A percentile compares a stretch with the other conserved stretches of the same genome.
Conservation (phyloP, 1,284 basidiomycete species). For the Marasmius fiardii region DNA sequence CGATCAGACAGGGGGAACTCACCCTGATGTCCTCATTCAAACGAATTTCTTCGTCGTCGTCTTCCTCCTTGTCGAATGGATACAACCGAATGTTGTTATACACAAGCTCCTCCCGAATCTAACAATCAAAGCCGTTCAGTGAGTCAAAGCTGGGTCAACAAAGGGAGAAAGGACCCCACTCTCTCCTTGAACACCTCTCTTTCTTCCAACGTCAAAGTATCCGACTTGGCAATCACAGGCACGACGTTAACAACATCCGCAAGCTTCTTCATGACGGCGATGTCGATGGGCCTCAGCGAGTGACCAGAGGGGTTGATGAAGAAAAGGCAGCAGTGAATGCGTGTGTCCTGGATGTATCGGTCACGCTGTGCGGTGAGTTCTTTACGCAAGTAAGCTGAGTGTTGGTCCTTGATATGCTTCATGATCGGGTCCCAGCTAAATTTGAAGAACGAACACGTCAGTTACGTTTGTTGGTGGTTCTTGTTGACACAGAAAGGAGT, state of each 20-base stretch:
- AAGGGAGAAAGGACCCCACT: constrained; percentile 34
- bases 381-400: constrained; percentile 97
- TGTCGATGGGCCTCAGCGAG: constrained; percentile 89
- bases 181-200: constrained; percentile 91
- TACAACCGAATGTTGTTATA: constrained; percentile 95
- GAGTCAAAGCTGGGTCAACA: not conserved
- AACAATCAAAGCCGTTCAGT: constrained; percentile 1
- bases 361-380: constrained; percentile 99
- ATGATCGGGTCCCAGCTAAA: constrained; percentile 96
- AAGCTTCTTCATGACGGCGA: constrained; percentile 98
- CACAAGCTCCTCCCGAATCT: constrained; percentile 92
- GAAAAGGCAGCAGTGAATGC: constrained; percentile 98
- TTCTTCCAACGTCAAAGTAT: constrained; percentile 93
- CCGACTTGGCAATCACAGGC: constrained; percentile 98
- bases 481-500: not conserved
- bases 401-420: constrained; percentile 99
- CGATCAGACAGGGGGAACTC: constrained; percentile 22
- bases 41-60: constrained; percentile 88
- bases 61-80: constrained; percentile 96
- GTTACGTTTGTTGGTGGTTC: not conserved
- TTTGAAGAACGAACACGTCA: constrained; percentile 3
- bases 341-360: constrained; percentile 96
- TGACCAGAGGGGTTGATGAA: constrained; percentile 98
- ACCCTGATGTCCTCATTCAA: constrained; percentile 92
- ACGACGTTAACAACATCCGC: constrained; percentile 99